These are phyloP conservation scores for Physcomitrium patens DNA, from an alignment of 225 moss, liverwort and hornwort species.

Conservation along the genomic window DNA sequence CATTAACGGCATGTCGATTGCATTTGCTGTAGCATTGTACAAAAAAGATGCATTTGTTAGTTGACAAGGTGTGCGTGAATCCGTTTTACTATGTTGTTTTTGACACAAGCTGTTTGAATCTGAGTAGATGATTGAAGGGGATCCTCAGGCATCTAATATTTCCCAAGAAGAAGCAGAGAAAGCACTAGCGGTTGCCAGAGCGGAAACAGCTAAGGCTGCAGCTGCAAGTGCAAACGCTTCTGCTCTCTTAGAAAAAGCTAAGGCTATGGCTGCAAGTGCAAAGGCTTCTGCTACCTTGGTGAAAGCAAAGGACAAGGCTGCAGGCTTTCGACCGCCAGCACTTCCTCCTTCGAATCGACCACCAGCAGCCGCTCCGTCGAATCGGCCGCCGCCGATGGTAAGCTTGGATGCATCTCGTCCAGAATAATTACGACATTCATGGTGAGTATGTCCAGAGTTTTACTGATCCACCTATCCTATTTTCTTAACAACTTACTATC, in stretches of 20 bases:
- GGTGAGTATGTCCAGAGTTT: no score
- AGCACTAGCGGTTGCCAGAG: constrained; percentile 43
- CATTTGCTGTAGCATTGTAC: not conserved
- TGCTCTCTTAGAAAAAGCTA: constrained; percentile 47
- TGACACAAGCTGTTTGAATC: not conserved
- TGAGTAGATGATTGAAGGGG: constrained; percentile 17
- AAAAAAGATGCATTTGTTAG: not conserved
- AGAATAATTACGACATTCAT: no score
- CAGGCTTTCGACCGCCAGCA: not conserved
- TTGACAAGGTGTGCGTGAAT: not conserved
- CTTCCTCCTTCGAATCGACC: not conserved
- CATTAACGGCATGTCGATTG: not conserved
- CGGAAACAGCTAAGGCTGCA: constrained; percentile 50
- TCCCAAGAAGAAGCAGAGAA: constrained; percentile 62
- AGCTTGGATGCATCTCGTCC: no score
- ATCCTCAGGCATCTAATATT: constrained; percentile 11
- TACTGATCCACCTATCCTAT: not conserved
- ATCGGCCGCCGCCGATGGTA: not conserved
- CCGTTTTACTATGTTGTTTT: not conserved
- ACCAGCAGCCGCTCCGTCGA: no score
- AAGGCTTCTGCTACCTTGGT: constrained; percentile 52
- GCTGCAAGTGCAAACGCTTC: constrained; percentile 49
- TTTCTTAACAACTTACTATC: not conserved
- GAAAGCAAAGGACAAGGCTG: constrained; percentile 48
- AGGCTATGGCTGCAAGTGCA: constrained; percentile 45